Evolutionary conservation across 1,284 basidiomycete genomes (phyloP).

Genomic region (Sporisorium scitamineum): DNA sequence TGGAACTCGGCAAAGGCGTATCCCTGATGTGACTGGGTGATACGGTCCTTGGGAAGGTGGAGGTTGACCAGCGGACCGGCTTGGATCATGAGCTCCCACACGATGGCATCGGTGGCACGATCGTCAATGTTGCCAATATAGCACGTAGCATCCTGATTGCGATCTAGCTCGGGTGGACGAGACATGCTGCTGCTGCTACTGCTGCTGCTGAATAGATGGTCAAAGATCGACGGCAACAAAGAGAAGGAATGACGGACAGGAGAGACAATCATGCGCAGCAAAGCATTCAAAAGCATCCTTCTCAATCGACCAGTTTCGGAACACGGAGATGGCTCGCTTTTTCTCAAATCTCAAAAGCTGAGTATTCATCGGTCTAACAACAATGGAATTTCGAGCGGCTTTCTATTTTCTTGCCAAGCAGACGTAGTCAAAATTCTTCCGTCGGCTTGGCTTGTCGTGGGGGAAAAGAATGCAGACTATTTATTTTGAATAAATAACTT

Average conservation of each 20-base stretch:
- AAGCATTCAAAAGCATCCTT: neutral
- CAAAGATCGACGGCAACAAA: too few species aligned
- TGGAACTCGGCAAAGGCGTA: slow-evolving; percentile 99
- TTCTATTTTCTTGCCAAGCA: slow-evolving; percentile 1
- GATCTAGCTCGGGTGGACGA: slow-evolving; percentile 58
- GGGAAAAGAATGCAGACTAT: neutral
- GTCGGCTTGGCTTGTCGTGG: neutral
- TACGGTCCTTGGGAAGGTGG: slow-evolving; percentile 93
- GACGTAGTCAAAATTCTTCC: neutral
- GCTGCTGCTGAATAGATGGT: too few species aligned
- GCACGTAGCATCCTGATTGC: slow-evolving; percentile 69
- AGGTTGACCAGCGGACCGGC: slow-evolving; percentile 92
- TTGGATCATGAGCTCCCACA: slow-evolving; percentile 99
- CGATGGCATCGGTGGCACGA: slow-evolving; percentile 88
- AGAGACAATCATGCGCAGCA: too few species aligned
- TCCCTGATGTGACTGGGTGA: slow-evolving; percentile 96
- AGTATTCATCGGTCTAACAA: neutral
- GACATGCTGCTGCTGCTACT: slow-evolving; percentile 41
- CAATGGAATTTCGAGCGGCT: neutral
- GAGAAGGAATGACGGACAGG: too few species aligned
- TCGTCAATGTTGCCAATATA: slow-evolving; percentile 90
- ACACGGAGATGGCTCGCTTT: neutral
- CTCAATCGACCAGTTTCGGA: neutral
- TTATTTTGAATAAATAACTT: too few species aligned
- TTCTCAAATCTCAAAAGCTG: neutral